A percentile compares a stretch with the other conserved stretches of the same genome.
Evolutionary conservation across 2,329 filamentous ascomycete species (phyloP).

Genomic region (Exserohilum turcica): DNA sequence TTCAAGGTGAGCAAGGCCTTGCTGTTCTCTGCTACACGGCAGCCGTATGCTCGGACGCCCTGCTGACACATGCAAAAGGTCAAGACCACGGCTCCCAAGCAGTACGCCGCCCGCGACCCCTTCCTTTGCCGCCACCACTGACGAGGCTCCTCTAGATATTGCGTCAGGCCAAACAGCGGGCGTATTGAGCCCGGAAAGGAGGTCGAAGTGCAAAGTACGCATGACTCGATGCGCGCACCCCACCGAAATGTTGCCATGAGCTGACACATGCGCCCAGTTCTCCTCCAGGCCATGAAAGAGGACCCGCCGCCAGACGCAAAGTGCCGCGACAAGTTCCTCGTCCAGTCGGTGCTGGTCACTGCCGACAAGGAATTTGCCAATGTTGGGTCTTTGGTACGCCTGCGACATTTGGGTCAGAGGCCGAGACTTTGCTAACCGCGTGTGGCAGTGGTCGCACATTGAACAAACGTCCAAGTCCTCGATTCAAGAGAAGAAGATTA

Average conservation of each 20-base stretch:
- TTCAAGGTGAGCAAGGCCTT: conserved; percentile 67
- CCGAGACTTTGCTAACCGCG: conserved; percentile 9
- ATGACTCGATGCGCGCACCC: conserved; percentile 12
- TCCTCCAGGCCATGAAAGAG: conserved; percentile 97
- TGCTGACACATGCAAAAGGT: conserved; percentile 63
- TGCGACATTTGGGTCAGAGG: background rate
- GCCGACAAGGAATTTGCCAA: conserved; percentile 83
- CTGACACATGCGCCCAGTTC: conserved; percentile 63
- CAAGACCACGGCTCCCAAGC: conserved; percentile 98
- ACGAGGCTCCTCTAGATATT: conserved; percentile 70
- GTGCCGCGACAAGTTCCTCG: conserved; percentile 97
- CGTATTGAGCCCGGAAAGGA: conserved; percentile 88
- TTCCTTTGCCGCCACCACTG: conserved; percentile 22
- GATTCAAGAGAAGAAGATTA: conserved; percentile 94
- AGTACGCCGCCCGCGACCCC: conserved; percentile 66
- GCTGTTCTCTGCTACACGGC: background rate
- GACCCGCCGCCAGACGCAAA: conserved; percentile 84
- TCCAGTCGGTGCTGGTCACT: conserved; percentile 86
- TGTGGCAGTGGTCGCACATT: conserved; percentile 71
- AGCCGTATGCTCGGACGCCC: background rate
- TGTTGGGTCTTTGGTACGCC: conserved; percentile 76
- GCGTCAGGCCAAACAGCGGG: conserved; percentile 94
- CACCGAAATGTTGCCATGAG: conserved; percentile 18
- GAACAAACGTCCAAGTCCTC: conserved; percentile 74
- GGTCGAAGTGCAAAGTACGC: conserved; percentile 88